Percentiles rank a stretch among this genome's conserved stretches.
phyloP scores from a whole-genome alignment of 257 asterid genomes.

The Salvia miltiorrhiza region DNA sequence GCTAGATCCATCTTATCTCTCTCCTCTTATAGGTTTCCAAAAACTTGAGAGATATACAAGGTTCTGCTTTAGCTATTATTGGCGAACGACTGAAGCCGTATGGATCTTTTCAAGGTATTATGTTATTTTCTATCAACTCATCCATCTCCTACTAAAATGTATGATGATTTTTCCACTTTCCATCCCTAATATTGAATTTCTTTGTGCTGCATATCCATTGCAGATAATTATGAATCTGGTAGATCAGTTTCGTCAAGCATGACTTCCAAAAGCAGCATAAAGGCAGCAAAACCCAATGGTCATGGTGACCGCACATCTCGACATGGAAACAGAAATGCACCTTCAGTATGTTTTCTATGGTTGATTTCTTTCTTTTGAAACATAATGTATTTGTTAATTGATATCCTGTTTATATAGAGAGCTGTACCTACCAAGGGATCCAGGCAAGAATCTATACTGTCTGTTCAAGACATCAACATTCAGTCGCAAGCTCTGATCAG shows the following conservation, averaged over 20 bases:
- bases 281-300: conserved; percentile 66
- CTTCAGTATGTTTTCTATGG: conserved; percentile 56
- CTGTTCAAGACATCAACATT: conserved; percentile 75
- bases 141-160: not conserved
- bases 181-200: conserved; percentile 8
- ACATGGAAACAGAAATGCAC: conserved; percentile 68
- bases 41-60: conserved; percentile 90
- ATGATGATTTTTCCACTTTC: not conserved
- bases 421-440: conserved; percentile 65
- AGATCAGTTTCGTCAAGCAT: conserved; percentile 49
- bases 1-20: not conserved
- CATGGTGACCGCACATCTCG: conserved; percentile 63
- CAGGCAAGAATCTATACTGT: conserved; percentile 68
- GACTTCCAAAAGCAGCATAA: conserved; percentile 61
- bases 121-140: not conserved
- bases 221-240: conserved; percentile 67
- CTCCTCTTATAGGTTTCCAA: conserved; percentile 58
- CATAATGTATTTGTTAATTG: not conserved
- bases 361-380: conserved; percentile 15
- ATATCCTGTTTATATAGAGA: conserved; percentile 44
- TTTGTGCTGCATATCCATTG: conserved; percentile 20
- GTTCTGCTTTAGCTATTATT: conserved; percentile 92
- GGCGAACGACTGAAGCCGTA: conserved; percentile 69
- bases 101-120: conserved; percentile 66
- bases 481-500: conserved; percentile 82